phyloP scores from a whole-genome alignment of 345 rosid genomes.

The Physaria fendleri region DNA sequence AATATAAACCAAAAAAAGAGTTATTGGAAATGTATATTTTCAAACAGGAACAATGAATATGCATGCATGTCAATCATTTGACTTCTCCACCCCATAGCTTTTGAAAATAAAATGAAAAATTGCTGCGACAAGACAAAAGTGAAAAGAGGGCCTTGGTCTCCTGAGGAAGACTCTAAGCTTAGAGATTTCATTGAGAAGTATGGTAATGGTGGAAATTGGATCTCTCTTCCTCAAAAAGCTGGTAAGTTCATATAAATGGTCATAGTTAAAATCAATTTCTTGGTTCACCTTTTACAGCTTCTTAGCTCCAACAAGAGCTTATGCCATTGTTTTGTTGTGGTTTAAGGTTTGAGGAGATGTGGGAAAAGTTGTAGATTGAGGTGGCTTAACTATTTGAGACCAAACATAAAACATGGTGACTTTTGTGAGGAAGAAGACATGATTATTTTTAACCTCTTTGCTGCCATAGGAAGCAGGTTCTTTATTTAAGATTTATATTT shows the following conservation, averaged over 20 bases:
- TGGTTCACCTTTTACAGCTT: background rate
- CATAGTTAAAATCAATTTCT: background rate
- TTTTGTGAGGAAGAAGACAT: slow-evolving; percentile 83
- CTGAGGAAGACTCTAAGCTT: slow-evolving; percentile 90
- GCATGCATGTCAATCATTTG: slow-evolving; percentile 38
- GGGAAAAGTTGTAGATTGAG: slow-evolving; percentile 96
- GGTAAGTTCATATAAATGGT: slow-evolving; percentile 36
- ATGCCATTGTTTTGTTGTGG: slow-evolving; percentile 6
- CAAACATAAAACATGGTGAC: slow-evolving; percentile 89
- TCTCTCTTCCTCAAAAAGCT: slow-evolving; percentile 87
- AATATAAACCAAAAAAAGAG: too few relatives aligned
- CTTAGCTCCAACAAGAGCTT: background rate
- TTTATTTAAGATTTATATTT: background rate
- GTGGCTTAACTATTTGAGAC: slow-evolving; percentile 96
- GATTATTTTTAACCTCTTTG: slow-evolving; percentile 63
- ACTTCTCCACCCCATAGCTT: slow-evolving; percentile 27
- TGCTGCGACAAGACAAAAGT: slow-evolving; percentile 95
- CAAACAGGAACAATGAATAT: slow-evolving; percentile 20
- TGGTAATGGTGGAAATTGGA: slow-evolving; percentile 96
- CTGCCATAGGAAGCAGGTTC: slow-evolving; percentile 95
- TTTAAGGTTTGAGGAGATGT: slow-evolving; percentile 77
- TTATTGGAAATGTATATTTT: background rate
- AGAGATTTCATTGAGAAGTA: slow-evolving; percentile 68
- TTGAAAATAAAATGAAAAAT: slow-evolving; percentile 10
- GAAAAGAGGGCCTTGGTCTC: slow-evolving; percentile 97